These are phyloP conservation scores for Talaromyces islandicus DNA, from an alignment of 2,329 filamentous ascomycete genomes.

Conservation along the genomic window DNA sequence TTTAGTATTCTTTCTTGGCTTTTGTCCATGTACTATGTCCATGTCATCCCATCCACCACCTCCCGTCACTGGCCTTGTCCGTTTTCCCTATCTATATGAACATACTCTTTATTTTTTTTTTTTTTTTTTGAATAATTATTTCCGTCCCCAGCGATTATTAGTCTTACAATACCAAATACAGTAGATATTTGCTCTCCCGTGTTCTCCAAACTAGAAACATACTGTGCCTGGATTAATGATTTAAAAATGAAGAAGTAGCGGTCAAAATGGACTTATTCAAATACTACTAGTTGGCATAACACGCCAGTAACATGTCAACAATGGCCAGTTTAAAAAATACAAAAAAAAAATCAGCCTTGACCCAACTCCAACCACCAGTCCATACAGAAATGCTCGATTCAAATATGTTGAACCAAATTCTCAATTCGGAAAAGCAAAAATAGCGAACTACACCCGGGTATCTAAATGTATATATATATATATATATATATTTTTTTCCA, in stretches of 20 bases:
- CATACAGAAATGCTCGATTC: neutral
- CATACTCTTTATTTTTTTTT: neutral
- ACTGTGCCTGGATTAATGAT: neutral
- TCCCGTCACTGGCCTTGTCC: neutral
- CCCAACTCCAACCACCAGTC: neutral
- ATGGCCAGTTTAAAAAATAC: neutral
- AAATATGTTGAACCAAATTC: neutral
- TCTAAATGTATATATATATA: neutral
- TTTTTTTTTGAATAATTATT: neutral
- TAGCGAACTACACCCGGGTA: neutral
- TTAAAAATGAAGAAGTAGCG: neutral
- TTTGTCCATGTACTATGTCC: neutral
- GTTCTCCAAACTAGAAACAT: neutral
- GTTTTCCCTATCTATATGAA: neutral
- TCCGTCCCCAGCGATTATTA: neutral
- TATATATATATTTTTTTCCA: neutral
- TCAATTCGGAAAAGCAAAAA: neutral
- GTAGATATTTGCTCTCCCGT: neutral
- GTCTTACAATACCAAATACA: neutral
- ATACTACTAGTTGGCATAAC: neutral
- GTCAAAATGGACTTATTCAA: neutral
- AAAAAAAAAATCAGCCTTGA: neutral
- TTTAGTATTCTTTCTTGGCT: conserved; percentile 11
- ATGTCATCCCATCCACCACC: neutral
- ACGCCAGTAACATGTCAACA: neutral